Evolutionary conservation across 176 grass and related monocot genomes (phyloP).

Genomic region (Zoysia japonica): DNA sequence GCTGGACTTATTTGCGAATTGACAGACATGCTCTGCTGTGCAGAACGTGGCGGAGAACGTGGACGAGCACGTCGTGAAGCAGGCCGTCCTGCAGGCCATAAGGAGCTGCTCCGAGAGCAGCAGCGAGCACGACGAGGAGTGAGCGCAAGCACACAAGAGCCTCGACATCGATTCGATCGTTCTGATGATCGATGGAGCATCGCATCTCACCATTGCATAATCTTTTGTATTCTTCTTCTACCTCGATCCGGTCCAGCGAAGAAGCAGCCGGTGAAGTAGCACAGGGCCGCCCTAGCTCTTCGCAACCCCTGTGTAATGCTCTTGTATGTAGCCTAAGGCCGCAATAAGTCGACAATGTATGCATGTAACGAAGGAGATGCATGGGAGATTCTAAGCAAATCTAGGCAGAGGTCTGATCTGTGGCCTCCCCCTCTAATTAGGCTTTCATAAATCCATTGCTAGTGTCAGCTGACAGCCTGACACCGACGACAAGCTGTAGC

Average conservation of each 20-base stretch:
- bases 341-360: not conserved
- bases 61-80: slow-evolving; percentile 72
- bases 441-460: too few relatives aligned
- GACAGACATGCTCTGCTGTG: not conserved
- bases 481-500: too few relatives aligned
- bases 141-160: not conserved
- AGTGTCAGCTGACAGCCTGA: too few relatives aligned
- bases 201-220: not conserved
- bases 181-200: not conserved
- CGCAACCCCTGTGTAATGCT: slow-evolving; percentile 19
- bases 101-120: slow-evolving; percentile 54
- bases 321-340: slow-evolving; percentile 20
- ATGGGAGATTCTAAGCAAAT: slow-evolving; percentile 28
- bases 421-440: not conserved
- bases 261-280: slow-evolving; percentile 13
- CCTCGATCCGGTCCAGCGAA: not conserved
- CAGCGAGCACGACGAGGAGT: slow-evolving; percentile 33
- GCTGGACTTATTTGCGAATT: not conserved
- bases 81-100: slow-evolving; percentile 80
- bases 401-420: not conserved
- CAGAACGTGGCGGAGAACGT: slow-evolving; percentile 63
- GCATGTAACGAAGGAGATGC: not conserved
- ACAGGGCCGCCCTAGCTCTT: not conserved
- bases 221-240: slow-evolving; percentile 10
- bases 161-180: not conserved